Base-by-base conservation (phyloP, 2,329 filamentous ascomycete genomes). In the Sclerotinia borealis region DNA sequence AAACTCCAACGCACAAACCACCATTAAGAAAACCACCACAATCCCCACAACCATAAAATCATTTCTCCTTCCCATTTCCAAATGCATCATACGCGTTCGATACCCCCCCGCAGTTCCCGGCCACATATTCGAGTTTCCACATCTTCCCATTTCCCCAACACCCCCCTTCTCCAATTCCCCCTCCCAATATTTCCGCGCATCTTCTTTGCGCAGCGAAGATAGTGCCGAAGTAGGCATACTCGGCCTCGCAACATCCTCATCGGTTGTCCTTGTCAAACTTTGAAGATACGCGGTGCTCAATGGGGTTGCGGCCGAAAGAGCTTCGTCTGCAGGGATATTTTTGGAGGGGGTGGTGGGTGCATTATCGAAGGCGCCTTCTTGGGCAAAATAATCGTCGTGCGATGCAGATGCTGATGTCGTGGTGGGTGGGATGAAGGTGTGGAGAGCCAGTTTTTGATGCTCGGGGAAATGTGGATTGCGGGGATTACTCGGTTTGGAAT, bases 11-110 rank as follows among this genome's bases (percentile, higher is more conserved):
- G 27, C 39, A 47, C 29, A 56, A 19, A 62, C 70, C 7, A 68
- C 66, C 3, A 63, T 47, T 31, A 73, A 47, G 47, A 73, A 73
- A 2, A 72, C 29, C 1, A 73, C 31, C 29, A 73, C 72, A 31
- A 73, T 70, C 1, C 68, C 70, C 8, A 73, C 70, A 9, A 72
- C 69, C 45, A 72, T 52, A n/a, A 71, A 58, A 65, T 73, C 72
- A 39, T 70, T 66, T 22, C 68, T 61, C 22, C 41, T 43, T 15
- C 27, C 36, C 54, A n/a, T 59, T 13, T 36, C 45, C 13, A 66
- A 62, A 45, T 65, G 43, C 17, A 61, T 45, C 37, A 63, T 41
- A n/a, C 65, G 51, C 8, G 36, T 54, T 8, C 61, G 22, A 25
- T 63, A 66, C 25, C 52, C 49, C 45, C 61, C 64, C 2, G 43